Evolutionary conservation across 768 basidiomycete genomes (phyloP).

Genomic region (Epithele typhae): DNA sequence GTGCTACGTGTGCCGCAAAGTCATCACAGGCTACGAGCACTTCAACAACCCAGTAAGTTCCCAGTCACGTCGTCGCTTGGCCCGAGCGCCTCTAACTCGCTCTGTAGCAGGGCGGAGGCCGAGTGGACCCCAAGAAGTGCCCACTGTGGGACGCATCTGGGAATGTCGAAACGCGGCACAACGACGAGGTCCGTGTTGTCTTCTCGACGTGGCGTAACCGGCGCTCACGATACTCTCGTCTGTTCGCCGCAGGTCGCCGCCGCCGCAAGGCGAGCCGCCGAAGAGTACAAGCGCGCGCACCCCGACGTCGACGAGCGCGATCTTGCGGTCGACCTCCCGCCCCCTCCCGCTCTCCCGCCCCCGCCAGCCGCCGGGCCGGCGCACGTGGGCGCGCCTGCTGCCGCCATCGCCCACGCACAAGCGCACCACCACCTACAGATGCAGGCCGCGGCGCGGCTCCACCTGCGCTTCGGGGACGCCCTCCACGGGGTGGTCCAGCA

Average conservation of each 20-base stretch:
- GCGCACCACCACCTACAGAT: too few species aligned
- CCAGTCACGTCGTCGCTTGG: not conserved
- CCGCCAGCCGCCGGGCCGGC: slow-evolving; percentile 23
- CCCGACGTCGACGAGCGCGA: slow-evolving; percentile 60
- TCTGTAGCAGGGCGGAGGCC: slow-evolving; percentile 15
- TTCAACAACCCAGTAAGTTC: slow-evolving; percentile 51
- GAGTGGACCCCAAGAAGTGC: slow-evolving; percentile 44
- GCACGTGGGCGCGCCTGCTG: not conserved
- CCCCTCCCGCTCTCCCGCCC: slow-evolving; percentile 8
- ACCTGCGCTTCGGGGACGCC: too few species aligned
- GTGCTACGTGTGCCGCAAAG: slow-evolving; percentile 79
- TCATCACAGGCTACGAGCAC: slow-evolving; percentile 75
- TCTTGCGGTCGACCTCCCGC: slow-evolving; percentile 63
- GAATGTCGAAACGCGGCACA: slow-evolving; percentile 52
- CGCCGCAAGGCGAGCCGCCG: slow-evolving; percentile 63
- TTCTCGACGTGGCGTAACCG: too few species aligned
- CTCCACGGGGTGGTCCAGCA: not conserved
- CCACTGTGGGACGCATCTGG: slow-evolving; percentile 55
- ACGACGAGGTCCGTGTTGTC: slow-evolving; percentile 48
- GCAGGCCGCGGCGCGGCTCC: too few species aligned
- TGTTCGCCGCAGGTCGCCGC: slow-evolving; percentile 48
- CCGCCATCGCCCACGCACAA: too few species aligned
- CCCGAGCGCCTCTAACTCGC: not conserved
- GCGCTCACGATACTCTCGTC: not conserved
- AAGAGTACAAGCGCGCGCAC: slow-evolving; percentile 52